Evolutionary conservation across 1,284 basidiomycete species (phyloP).

Genomic region (Sphaerobolus stellatus): DNA sequence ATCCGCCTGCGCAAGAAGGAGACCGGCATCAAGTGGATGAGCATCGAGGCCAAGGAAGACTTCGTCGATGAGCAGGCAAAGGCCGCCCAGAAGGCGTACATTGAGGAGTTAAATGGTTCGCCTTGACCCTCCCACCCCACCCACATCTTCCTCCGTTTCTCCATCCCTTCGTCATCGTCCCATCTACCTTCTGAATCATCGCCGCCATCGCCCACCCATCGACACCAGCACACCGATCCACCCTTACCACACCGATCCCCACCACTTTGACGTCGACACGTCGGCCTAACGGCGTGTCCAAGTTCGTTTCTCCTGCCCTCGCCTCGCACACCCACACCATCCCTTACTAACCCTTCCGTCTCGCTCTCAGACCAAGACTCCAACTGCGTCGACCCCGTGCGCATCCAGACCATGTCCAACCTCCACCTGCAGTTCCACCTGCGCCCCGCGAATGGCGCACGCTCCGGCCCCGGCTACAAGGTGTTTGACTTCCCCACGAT

Average conservation of each 20-base stretch:
- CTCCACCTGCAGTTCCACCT: conserved; percentile 38
- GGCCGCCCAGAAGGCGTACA: conserved; percentile 13
- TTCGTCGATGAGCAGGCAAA: conserved; percentile 11
- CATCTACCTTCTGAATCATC: too few species aligned
- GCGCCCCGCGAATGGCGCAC: neutral
- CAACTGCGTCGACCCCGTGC: conserved; percentile 8
- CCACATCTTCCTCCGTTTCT: neutral
- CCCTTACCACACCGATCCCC: neutral
- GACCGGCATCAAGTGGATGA: conserved; percentile 12
- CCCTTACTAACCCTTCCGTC: neutral
- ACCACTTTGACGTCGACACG: neutral
- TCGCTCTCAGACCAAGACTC: too few species aligned
- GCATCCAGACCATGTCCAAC: conserved; percentile 31
- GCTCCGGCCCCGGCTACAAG: conserved; percentile 22
- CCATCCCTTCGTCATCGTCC: too few species aligned
- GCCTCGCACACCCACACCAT: neutral
- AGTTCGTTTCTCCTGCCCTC: neutral
- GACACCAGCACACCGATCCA: too few species aligned
- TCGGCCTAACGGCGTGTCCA: neutral
- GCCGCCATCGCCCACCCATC: too few species aligned
- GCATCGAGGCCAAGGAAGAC: conserved; percentile 13
- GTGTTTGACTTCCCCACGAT: conserved; percentile 31
- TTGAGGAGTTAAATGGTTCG: conserved; percentile 13
- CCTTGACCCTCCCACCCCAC: neutral
- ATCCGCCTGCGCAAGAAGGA: conserved; percentile 13